Evolutionary conservation across 1,139 yeast genomes (phyloP).

Genomic region (Magnusiomyces suaveolens): DNA sequence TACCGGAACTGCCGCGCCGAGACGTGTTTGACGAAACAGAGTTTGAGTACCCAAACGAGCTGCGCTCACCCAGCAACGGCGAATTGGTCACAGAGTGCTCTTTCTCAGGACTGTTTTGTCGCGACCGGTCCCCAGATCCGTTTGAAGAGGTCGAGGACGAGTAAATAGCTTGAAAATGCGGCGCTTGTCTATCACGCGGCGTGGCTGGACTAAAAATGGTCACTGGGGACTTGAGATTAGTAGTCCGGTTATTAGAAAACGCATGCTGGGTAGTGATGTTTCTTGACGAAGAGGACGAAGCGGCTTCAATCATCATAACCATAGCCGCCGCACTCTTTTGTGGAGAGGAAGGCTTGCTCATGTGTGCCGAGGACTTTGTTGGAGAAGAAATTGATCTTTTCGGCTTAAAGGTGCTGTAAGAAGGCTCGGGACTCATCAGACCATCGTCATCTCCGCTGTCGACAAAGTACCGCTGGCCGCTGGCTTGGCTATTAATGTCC

Average conservation of each 20-base stretch:
- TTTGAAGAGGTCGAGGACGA: not conserved
- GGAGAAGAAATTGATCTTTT: not conserved
- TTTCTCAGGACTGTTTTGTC: not conserved
- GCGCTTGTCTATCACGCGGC: constrained; percentile 11
- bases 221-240: not conserved
- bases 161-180: constrained; percentile 12
- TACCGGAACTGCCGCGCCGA: not conserved
- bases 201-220: constrained; percentile 2
- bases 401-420: not conserved
- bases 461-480: not conserved
- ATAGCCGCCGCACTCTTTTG: not conserved
- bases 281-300: not conserved
- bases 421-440: not conserved
- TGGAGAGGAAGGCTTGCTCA: not conserved
- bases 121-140: not conserved
- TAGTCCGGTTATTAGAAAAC: not conserved
- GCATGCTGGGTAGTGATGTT: not conserved
- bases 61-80: not conserved
- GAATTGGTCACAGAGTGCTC: not conserved
- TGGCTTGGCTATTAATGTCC: not conserved
- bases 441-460: not conserved
- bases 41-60: not conserved
- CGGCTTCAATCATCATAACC: not conserved
- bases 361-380: not conserved
- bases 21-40: not conserved